Evolutionary conservation across 2,329 filamentous ascomycete species (phyloP).

Genomic region (Pseudopyrenochaeta lycopersici): DNA sequence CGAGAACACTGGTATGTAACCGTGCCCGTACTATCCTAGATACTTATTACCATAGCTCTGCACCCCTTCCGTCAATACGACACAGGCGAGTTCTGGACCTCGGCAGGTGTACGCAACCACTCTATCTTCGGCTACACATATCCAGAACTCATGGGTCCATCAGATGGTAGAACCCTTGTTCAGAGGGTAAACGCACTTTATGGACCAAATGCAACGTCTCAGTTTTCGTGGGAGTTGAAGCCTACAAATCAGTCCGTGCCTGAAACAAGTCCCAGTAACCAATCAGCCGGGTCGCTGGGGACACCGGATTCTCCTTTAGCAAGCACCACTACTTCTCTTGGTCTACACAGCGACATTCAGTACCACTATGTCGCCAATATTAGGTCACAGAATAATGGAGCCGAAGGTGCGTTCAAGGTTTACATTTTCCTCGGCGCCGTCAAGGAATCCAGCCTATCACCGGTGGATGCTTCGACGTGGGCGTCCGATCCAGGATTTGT

Average conservation of each 20-base stretch:
- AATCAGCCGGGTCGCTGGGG: too few relatives aligned
- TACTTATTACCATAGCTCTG: too few relatives aligned
- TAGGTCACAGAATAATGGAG: conserved; percentile 66
- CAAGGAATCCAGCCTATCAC: conserved; percentile 50
- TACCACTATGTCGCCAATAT: conserved; percentile 74
- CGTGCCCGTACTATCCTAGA: background rate
- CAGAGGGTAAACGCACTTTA: conserved; percentile 69
- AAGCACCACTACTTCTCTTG: too few relatives aligned
- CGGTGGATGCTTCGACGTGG: conserved; percentile 56
- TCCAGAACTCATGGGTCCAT: conserved; percentile 61
- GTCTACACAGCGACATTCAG: background rate
- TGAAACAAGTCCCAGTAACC: background rate
- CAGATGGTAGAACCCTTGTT: conserved; percentile 52
- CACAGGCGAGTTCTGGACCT: conserved; percentile 73
- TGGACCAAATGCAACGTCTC: conserved; percentile 51
- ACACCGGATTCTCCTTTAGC: too few relatives aligned
- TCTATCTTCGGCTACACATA: conserved; percentile 78
- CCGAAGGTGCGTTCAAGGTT: conserved; percentile 70
- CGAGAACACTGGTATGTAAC: conserved; percentile 57
- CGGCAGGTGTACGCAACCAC: conserved; percentile 67
- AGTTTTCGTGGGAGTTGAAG: conserved; percentile 14
- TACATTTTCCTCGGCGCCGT: conserved; percentile 72
- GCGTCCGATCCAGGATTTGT: conserved; percentile 63
- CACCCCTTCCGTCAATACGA: conserved; percentile 37
- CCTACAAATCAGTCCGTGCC: background rate